Evolutionary conservation across 306 rosid genomes (phyloP).

Genomic region (Cicer cuneatum): DNA sequence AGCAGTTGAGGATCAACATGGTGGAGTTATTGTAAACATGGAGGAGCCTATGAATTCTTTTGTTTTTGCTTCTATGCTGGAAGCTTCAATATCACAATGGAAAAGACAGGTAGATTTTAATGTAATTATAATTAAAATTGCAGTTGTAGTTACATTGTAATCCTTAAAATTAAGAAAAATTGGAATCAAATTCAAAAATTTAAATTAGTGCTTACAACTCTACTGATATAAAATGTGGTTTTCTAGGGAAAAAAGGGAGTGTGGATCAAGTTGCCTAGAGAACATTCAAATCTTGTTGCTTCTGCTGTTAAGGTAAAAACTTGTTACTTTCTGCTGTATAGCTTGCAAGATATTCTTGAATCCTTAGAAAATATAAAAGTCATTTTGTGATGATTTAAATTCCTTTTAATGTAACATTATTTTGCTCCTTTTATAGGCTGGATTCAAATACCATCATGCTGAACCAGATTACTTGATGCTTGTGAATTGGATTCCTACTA

Average conservation of each 20-base stretch:
- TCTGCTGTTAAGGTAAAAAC: constrained; percentile 64
- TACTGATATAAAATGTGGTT: constrained; percentile 17
- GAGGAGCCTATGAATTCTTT: constrained; percentile 60
- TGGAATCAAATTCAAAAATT: background rate
- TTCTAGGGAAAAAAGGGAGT: constrained; percentile 80
- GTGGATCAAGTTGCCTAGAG: constrained; percentile 78
- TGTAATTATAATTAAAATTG: background rate
- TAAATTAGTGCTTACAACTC: background rate
- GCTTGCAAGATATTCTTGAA: background rate
- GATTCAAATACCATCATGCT: constrained; percentile 88
- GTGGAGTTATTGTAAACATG: constrained; percentile 67
- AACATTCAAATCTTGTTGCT: constrained; percentile 64
- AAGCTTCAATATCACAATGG: constrained; percentile 71
- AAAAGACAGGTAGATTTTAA: constrained; percentile 57
- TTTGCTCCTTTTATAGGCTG: constrained; percentile 60
- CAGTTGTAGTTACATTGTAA: no score
- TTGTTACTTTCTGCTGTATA: background rate
- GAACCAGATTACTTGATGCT: constrained; percentile 87
- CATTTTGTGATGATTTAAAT: constrained; percentile 11
- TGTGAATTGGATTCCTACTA: constrained; percentile 73
- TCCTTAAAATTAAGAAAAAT: background rate
- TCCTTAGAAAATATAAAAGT: background rate
- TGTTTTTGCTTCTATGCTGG: constrained; percentile 56
- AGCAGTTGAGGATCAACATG: constrained; percentile 63
- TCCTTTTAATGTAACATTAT: background rate